These are phyloP conservation scores for Cytospora paraplurivora DNA, from an alignment of 2,329 filamentous ascomycete species.

Conservation along the genomic window DNA sequence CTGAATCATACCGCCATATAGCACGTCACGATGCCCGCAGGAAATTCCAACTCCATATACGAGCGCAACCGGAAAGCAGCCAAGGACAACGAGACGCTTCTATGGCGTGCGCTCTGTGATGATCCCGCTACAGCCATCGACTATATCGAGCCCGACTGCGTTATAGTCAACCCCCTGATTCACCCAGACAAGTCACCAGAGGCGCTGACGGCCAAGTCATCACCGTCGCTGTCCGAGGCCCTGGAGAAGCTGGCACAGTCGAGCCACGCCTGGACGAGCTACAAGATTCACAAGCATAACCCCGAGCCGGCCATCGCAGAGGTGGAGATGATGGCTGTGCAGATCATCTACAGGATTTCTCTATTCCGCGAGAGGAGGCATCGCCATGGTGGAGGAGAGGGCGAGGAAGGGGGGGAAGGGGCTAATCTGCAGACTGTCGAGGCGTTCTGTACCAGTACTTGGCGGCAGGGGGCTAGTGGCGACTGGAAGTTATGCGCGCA, in stretches of 20 bases:
- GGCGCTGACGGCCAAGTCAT: slow-evolving; percentile 13
- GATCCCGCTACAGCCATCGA: neutral
- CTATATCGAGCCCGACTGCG: slow-evolving; percentile 21
- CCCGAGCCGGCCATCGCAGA: slow-evolving; percentile 18
- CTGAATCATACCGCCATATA: neutral
- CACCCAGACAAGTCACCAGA: slow-evolving; percentile 19
- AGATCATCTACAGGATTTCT: slow-evolving; percentile 25
- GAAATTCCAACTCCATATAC: slow-evolving; percentile 21
- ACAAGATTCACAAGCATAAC: slow-evolving; percentile 21
- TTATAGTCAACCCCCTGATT: slow-evolving; percentile 25
- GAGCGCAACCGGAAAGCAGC: slow-evolving; percentile 22
- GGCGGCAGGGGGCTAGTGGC: slow-evolving; percentile 24
- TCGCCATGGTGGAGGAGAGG: neutral
- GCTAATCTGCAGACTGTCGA: slow-evolving; percentile 13
- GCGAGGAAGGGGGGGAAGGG: neutral
- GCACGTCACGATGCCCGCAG: slow-evolving; percentile 22
- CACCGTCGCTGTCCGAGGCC: slow-evolving; percentile 18
- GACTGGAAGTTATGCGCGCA: slow-evolving; percentile 25
- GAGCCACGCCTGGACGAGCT: slow-evolving; percentile 19
- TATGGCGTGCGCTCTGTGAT: slow-evolving; percentile 22
- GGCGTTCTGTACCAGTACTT: slow-evolving; percentile 23
- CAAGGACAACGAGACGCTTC: slow-evolving; percentile 15
- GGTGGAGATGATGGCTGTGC: slow-evolving; percentile 25
- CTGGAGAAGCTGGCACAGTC: slow-evolving; percentile 14
- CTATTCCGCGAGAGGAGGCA: slow-evolving; percentile 14